Conservation (phyloP, 768 basidiomycete genomes). For the Mycena venus region DNA sequence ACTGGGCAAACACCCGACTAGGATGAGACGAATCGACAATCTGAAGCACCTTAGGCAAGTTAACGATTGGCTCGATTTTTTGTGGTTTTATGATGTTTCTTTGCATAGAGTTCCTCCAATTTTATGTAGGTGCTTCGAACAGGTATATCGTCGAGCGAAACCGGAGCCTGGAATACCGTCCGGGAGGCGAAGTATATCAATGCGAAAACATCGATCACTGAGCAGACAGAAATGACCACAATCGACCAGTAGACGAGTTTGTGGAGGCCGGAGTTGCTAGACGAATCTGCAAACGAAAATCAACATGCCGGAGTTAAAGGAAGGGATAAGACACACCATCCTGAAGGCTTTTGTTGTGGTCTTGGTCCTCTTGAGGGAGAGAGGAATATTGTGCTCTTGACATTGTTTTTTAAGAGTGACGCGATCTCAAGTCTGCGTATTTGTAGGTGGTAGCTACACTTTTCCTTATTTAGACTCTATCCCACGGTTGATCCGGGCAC, state of each 20-base stretch:
- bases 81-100: background rate
- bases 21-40: background rate
- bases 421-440: too few species aligned
- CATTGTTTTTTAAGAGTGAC: too few species aligned
- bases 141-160: too few species aligned
- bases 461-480: too few species aligned
- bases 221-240: background rate
- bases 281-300: background rate
- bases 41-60: background rate
- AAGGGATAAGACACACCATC: background rate
- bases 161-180: background rate
- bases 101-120: background rate
- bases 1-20: background rate
- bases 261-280: background rate
- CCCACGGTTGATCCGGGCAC: too few species aligned
- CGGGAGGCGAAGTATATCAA: background rate
- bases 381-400: background rate
- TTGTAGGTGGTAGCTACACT: too few species aligned
- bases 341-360: background rate
- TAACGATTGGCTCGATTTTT: background rate
- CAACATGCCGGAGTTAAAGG: background rate
- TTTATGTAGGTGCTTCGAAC: too few species aligned
- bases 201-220: background rate
- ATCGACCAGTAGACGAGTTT: background rate
- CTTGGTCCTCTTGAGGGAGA: background rate